Base-by-base conservation (phyloP, 345 rosid species). In the Eucalyptus paniculata region DNA sequence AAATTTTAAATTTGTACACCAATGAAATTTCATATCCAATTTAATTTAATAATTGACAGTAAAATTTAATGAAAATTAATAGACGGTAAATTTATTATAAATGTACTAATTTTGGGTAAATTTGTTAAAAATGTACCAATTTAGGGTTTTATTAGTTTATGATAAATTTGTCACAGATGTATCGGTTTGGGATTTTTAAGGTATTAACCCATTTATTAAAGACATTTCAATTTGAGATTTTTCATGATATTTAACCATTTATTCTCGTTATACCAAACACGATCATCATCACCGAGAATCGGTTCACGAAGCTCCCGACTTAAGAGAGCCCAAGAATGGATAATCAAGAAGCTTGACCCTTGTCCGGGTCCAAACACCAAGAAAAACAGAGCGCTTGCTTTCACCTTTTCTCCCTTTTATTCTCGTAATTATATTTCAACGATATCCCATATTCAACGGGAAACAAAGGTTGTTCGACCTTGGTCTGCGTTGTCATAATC, bases 101-200 rank as follows among this genome's bases (percentile, higher is more conserved):
- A 1, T 50, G 1, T 50, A 50, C 3, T 50, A 50, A 0, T 50
- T 50, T 50, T 1, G 1, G 0, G 0, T 50, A 50, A 50, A 50
- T 50, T 50, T 5, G 1, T 50, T 3, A 50, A 1, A 13, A 2
- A 4, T 13, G 5, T 49, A 49, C 15, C 2, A 49, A 2, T 49
- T 49, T 49, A 5, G 2, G 16, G 2, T 49, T 50, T 50, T 50
- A 49, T 12, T 50, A 50, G 1, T 50, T 50, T 50, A 0, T 6
- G 3, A 0, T 50, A 50, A 50, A 50, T 50, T 50, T 50, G 7
- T 5, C 7, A 50, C 0, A 2, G 0, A 50, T 50, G 0, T 50
- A 50, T 50, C 3, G 2, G 0, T 50, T 50, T 50, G 0, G 0
- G 1, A 0, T 14, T 50, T 50, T 50, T 2, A 50, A 15, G 17